A percentile compares a stretch with the other conserved stretches of the same genome.
Evolutionary conservation across 2,329 filamentous ascomycete species (phyloP).

Genomic region (Penicillium thymicola): DNA sequence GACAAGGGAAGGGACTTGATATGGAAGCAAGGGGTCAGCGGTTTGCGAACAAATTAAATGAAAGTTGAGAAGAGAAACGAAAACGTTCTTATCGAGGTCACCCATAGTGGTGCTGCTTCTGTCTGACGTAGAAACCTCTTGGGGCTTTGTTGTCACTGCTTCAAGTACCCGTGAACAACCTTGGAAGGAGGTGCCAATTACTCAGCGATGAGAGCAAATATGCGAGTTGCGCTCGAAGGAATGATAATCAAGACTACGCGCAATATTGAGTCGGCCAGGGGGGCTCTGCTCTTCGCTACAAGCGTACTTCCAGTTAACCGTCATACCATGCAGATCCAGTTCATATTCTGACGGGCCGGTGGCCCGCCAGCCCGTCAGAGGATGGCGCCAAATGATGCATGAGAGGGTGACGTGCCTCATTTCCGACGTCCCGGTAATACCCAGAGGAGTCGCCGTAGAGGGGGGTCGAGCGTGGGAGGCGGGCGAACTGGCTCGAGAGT

Average conservation of each 20-base stretch:
- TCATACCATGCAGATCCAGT: slow-evolving; percentile 80
- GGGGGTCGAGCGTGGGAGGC: slow-evolving; percentile 63
- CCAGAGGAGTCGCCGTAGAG: slow-evolving; percentile 71
- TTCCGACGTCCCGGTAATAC: slow-evolving; percentile 70
- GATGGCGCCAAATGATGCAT: slow-evolving; percentile 59
- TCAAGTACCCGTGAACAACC: neutral
- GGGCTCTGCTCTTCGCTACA: too few relatives aligned
- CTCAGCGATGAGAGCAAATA: slow-evolving; percentile 56
- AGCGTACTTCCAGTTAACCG: slow-evolving; percentile 54
- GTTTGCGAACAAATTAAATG: neutral
- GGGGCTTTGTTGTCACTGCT: neutral
- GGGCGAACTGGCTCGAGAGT: slow-evolving; percentile 46
- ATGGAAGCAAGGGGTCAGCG: neutral
- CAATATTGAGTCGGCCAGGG: slow-evolving; percentile 53
- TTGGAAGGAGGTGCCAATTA: neutral
- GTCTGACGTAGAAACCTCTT: neutral
- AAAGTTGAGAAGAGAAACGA: neutral
- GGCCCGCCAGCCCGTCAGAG: slow-evolving; percentile 66
- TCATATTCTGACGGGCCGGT: slow-evolving; percentile 61
- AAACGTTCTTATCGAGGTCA: rapidly evolving
- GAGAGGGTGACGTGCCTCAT: slow-evolving; percentile 59
- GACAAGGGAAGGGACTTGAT: neutral
- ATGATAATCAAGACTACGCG: slow-evolving; percentile 78
- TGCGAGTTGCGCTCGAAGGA: slow-evolving; percentile 71
- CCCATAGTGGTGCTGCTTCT: neutral